These are phyloP conservation scores for Aspergillus hancockii DNA, from an alignment of 495 filamentous ascomycete species.

Conservation along the genomic window DNA sequence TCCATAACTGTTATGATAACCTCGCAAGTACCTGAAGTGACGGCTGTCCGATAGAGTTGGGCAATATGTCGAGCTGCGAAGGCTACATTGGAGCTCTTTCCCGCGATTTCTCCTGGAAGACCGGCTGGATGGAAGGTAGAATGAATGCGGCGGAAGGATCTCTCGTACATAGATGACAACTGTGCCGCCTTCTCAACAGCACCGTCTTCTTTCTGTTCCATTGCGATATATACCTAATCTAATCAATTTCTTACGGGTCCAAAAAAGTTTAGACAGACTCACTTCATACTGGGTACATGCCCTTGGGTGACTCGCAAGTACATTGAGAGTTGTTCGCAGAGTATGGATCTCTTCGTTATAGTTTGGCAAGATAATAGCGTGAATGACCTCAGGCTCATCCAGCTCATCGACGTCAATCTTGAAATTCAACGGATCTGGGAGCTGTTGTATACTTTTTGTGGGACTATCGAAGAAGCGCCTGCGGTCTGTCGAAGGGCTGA, in stretches of 20 bases:
- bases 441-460: not conserved
- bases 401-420: constrained; percentile 13
- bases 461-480: not conserved
- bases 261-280: constrained; percentile 24
- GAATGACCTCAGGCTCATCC: constrained; percentile 43
- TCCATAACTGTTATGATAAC: constrained; percentile 71
- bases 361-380: constrained; percentile 68
- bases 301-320: constrained; percentile 64
- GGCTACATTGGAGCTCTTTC: constrained; percentile 68
- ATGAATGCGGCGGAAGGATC: constrained; percentile 60
- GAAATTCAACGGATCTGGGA: constrained; percentile 12
- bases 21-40: constrained; percentile 50
- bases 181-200: constrained; percentile 54
- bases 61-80: constrained; percentile 65
- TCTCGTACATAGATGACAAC: constrained; percentile 55
- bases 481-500: not conserved
- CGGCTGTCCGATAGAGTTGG: constrained; percentile 46
- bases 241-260: not conserved
- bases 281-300: constrained; percentile 66
- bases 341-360: constrained; percentile 70
- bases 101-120: constrained; percentile 62
- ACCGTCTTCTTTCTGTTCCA: constrained; percentile 62
- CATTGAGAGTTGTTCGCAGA: constrained; percentile 62
- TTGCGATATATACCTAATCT: constrained; percentile 65
- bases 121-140: constrained; percentile 62